Conservation (phyloP, 306 rosid genomes). For the Glycine tomentella region DNA sequence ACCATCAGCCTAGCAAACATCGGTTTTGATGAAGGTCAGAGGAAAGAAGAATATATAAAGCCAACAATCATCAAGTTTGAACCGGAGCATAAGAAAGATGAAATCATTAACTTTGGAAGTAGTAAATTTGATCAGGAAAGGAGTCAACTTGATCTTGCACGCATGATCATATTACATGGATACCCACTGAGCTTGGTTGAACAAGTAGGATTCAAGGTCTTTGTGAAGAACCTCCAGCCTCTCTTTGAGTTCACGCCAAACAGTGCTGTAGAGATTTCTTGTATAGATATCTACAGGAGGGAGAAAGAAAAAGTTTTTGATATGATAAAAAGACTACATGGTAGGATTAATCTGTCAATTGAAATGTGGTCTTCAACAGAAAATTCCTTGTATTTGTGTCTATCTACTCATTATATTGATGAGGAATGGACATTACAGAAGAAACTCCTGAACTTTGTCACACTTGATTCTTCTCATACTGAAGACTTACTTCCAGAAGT, state of each 20-base stretch:
- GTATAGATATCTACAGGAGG: constrained; percentile 74
- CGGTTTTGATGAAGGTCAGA: constrained; percentile 76
- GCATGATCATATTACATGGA: constrained; percentile 90
- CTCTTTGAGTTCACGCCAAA: constrained; percentile 79
- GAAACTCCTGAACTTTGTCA: constrained; percentile 82
- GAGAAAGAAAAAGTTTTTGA: constrained; percentile 76
- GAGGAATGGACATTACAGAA: constrained; percentile 83
- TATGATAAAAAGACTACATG: constrained; percentile 65
- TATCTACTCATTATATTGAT: constrained; percentile 82
- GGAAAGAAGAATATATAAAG: constrained; percentile 77
- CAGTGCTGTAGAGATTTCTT: constrained; percentile 65
- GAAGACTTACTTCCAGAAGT: constrained; percentile 91
- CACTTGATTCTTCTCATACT: constrained; percentile 87
- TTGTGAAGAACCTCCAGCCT: constrained; percentile 96
- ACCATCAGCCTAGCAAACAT: constrained; percentile 64
- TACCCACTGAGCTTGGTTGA: constrained; percentile 86
- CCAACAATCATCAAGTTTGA: constrained; percentile 78
- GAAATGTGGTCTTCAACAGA: constrained; percentile 87
- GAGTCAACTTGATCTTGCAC: constrained; percentile 94
- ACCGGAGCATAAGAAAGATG: constrained; percentile 83
- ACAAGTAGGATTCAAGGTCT: constrained; percentile 93
- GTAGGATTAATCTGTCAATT: constrained; percentile 84
- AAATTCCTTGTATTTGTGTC: constrained; percentile 66
- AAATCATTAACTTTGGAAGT: constrained; percentile 65
- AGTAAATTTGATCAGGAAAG: constrained; percentile 84